These are phyloP conservation scores for Asterophora lycoperdoides DNA, from an alignment of 768 basidiomycete species.

Conservation along the genomic window DNA sequence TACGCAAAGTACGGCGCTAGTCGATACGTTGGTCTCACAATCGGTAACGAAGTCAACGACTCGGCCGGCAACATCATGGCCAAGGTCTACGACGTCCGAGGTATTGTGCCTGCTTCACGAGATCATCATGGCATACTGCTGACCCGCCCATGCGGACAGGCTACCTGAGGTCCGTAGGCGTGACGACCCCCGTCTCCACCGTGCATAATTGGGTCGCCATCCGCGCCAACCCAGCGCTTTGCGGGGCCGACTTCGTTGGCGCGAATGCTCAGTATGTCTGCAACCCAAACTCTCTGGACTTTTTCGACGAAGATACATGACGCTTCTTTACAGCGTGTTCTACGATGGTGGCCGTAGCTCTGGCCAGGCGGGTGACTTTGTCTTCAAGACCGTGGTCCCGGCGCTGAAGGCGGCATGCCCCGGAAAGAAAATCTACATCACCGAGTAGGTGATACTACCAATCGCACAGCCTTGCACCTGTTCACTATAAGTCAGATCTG, in stretches of 20 bases:
- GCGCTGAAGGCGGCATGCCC: constrained; percentile 32
- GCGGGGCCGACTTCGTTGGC: constrained; percentile 34
- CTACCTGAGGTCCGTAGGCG: constrained; percentile 29
- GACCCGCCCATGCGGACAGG: constrained; percentile 15
- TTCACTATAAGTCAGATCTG: constrained; percentile 23
- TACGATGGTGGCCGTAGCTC: constrained; percentile 31
- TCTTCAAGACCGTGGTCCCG: constrained; percentile 36
- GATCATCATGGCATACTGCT: not conserved
- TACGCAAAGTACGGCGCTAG: constrained; percentile 28
- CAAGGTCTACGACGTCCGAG: constrained; percentile 32
- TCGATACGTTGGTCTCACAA: constrained; percentile 30
- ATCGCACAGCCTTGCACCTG: not conserved
- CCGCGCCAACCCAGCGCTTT: constrained; percentile 28
- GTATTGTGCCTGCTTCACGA: constrained; percentile 12
- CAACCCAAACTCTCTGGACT: not conserved
- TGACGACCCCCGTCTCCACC: constrained; percentile 33
- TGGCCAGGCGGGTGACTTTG: constrained; percentile 32
- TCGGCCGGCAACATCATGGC: constrained; percentile 29
- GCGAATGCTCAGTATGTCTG: constrained; percentile 36
- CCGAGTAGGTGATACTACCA: constrained; percentile 25
- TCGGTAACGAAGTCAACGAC: constrained; percentile 38
- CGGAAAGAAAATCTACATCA: constrained; percentile 32
- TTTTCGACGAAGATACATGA: too few species aligned
- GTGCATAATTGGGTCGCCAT: constrained; percentile 35
- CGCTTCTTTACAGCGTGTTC: constrained; percentile 26